A percentile compares a stretch with the other conserved stretches of the same genome.
phyloP scores from a whole-genome alignment of 2,329 filamentous ascomycete genomes.

The Furcasterigmium sp. region DNA sequence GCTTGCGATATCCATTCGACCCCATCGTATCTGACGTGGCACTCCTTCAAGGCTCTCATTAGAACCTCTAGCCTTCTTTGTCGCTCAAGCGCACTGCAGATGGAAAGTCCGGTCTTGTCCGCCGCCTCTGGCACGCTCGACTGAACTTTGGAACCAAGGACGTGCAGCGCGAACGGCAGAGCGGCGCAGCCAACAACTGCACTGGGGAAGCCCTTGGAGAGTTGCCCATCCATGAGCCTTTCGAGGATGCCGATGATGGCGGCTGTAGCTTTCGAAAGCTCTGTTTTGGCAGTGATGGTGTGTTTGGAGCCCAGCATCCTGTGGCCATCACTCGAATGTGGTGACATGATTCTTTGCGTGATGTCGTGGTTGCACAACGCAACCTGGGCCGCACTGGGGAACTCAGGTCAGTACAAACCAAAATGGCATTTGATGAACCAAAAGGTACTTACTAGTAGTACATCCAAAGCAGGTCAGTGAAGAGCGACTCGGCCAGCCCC shows the following conservation, averaged over 20 bases:
- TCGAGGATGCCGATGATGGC: not conserved
- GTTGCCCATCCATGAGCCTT: not conserved
- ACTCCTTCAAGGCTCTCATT: not conserved
- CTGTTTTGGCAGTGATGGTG: not conserved
- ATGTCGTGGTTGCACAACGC: not conserved
- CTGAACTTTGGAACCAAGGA: too few species aligned
- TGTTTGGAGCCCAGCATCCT: too few species aligned
- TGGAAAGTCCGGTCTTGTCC: too few species aligned
- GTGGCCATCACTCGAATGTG: too few species aligned
- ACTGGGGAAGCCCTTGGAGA: not conserved
- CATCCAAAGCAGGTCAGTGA: not conserved
- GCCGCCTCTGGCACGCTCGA: too few species aligned
- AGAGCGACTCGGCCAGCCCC: not conserved
- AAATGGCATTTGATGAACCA: too few species aligned
- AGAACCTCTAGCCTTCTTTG: not conserved
- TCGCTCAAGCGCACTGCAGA: too few species aligned
- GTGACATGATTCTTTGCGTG: too few species aligned
- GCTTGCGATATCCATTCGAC: not conserved
- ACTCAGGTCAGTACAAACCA: too few species aligned
- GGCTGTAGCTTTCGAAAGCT: not conserved
- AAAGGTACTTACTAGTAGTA: slow-evolving; percentile 1
- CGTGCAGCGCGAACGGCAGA: not conserved
- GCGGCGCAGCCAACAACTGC: not conserved
- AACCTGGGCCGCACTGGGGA: not conserved
- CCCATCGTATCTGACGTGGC: not conserved